Conservation (phyloP, 768 basidiomycete species). For the Plicaturopsis crispa region DNA sequence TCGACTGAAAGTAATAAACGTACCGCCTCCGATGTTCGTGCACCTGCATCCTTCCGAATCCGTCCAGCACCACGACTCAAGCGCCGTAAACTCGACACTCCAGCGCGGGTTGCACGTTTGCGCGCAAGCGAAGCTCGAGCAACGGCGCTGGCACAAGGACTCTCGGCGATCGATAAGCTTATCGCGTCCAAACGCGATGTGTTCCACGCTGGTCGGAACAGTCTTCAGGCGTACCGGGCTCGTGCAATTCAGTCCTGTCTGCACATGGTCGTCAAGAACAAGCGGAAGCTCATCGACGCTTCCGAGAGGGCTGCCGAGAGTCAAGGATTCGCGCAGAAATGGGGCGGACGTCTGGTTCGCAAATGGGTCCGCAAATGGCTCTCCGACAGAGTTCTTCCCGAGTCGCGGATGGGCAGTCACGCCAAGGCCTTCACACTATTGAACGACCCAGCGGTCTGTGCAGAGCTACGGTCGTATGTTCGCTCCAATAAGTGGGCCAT, state of each 20-base stretch:
- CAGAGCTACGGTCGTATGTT: constrained; percentile 8
- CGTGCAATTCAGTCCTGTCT: constrained; percentile 12
- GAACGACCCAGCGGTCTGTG: constrained; percentile 7
- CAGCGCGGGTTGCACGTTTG: constrained; percentile 1
- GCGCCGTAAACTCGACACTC: constrained; percentile 14
- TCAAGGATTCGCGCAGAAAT: constrained; percentile 1
- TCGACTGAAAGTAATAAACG: too few species aligned
- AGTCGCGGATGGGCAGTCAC: constrained; percentile 10
- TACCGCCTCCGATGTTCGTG: not conserved
- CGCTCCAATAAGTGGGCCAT: constrained; percentile 12
- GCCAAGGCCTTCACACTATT: constrained; percentile 10
- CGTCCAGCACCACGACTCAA: constrained; percentile 13
- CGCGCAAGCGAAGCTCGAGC: not conserved
- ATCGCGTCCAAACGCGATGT: constrained; percentile 8
- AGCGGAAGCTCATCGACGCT: constrained; percentile 10
- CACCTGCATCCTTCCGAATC: not conserved
- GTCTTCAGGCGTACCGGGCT: constrained; percentile 16
- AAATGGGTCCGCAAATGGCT: constrained; percentile 10
- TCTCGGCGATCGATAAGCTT: constrained; percentile 7
- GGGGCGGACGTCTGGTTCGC: constrained; percentile 11
- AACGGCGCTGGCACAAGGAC: not conserved
- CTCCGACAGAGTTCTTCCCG: constrained; percentile 5
- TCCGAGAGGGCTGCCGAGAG: constrained; percentile 15
- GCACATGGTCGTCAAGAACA: constrained; percentile 12
- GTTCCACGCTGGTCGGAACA: constrained; percentile 9